phyloP scores from a whole-genome alignment of 805 yeast genomes.

The Peterozyma xylosa region DNA sequence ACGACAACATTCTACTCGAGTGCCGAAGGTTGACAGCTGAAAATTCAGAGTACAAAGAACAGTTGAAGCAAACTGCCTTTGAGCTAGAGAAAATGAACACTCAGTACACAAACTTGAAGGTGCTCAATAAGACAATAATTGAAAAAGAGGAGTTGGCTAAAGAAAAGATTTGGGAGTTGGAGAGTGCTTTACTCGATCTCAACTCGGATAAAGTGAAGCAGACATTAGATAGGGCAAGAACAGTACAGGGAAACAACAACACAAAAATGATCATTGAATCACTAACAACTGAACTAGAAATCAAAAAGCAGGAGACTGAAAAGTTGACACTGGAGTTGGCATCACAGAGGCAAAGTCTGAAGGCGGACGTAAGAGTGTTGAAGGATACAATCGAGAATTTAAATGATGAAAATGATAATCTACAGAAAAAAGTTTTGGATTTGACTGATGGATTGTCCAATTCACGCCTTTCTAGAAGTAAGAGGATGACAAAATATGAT shows the following conservation, averaged over 20 bases:
- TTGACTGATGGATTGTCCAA: slow-evolving; percentile 12
- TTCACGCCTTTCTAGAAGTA: too few species aligned
- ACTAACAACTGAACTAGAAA: slow-evolving; percentile 43
- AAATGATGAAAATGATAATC: slow-evolving; percentile 62
- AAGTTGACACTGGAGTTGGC: slow-evolving; percentile 31
- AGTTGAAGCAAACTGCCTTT: slow-evolving; percentile 31
- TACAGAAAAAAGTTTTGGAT: slow-evolving; percentile 30
- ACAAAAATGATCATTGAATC: slow-evolving; percentile 18
- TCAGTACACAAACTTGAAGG: slow-evolving; percentile 24
- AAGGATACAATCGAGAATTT: slow-evolving; percentile 47
- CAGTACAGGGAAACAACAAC: slow-evolving; percentile 26
- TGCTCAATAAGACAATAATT: slow-evolving; percentile 23
- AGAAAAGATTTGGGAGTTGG: slow-evolving; percentile 62
- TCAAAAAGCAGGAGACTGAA: slow-evolving; percentile 27
- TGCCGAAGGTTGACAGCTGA: slow-evolving; percentile 67
- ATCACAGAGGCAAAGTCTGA: slow-evolving; percentile 25
- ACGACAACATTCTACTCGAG: slow-evolving; percentile 64
- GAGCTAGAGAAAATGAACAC: slow-evolving; percentile 32
- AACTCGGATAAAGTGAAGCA: slow-evolving; percentile 35
- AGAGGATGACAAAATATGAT: too few species aligned
- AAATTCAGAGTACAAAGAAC: slow-evolving; percentile 36
- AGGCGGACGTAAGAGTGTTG: slow-evolving; percentile 39
- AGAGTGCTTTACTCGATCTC: slow-evolving; percentile 32
- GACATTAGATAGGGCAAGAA: slow-evolving; percentile 30
- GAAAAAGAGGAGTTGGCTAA: slow-evolving; percentile 40